These are phyloP conservation scores for Brassica cretica DNA, from an alignment of 345 rosid genomes.

Conservation along the genomic window DNA sequence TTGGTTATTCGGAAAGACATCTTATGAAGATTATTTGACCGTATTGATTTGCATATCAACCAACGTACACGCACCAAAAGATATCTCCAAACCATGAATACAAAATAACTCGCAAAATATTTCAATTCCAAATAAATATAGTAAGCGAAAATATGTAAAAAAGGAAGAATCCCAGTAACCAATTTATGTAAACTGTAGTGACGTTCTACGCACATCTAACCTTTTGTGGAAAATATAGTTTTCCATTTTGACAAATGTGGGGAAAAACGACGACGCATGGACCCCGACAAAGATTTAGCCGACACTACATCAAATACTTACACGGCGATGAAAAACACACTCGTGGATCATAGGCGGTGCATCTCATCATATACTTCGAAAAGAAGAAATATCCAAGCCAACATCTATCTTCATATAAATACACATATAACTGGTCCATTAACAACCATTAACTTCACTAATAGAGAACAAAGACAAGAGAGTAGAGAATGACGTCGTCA, in stretches of 20 bases:
- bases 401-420: conserved; percentile 12
- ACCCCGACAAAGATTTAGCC: conserved; percentile 22
- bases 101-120: neutral
- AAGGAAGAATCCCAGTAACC: neutral
- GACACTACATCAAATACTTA: conserved; percentile 32
- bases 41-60: neutral
- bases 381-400: conserved; percentile 34
- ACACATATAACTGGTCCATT: neutral
- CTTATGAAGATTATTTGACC: neutral
- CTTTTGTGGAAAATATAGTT: neutral
- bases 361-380: conserved; percentile 32
- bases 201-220: neutral
- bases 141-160: neutral
- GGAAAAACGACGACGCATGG: conserved; percentile 8
- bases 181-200: neutral
- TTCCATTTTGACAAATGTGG: neutral
- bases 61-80: neutral
- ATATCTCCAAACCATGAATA: neutral
- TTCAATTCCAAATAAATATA: neutral
- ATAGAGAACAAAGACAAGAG: neutral
- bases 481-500: conserved; percentile 31
- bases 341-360: conserved; percentile 41
- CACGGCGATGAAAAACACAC: conserved; percentile 31
- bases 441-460: neutral
- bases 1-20: neutral